These are phyloP conservation scores for Stephania japonica DNA, from an alignment of 164 flowering plant species.

Conservation along the genomic window DNA sequence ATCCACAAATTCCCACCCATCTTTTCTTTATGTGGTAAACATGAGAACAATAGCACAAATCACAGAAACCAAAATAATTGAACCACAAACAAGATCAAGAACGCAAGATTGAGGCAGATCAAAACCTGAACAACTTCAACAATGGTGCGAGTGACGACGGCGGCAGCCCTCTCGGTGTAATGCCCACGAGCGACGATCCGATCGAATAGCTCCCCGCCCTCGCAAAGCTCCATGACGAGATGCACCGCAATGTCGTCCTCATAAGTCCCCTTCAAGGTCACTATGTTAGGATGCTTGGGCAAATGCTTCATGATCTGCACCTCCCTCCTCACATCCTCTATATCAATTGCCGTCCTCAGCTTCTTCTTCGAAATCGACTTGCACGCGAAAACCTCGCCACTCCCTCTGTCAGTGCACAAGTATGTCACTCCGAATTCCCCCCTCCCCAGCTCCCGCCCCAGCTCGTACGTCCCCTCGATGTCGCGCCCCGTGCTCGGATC, in stretches of 20 bases:
- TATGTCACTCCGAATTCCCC: slow-evolving; percentile 86
- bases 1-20: neutral
- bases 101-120: neutral
- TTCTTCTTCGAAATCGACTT: slow-evolving; percentile 90
- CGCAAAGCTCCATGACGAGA: slow-evolving; percentile 88
- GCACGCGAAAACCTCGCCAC: slow-evolving; percentile 57
- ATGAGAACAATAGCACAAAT: neutral
- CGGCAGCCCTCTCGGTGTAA: slow-evolving; percentile 91
- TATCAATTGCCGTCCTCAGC: slow-evolving; percentile 62
- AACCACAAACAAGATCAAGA: neutral
- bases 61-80: neutral
- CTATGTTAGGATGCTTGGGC: slow-evolving; percentile 73
- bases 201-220: slow-evolving; percentile 88
- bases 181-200: slow-evolving; percentile 84
- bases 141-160: slow-evolving; percentile 64
- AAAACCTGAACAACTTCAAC: slow-evolving; percentile 83
- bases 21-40: neutral
- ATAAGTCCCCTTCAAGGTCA: slow-evolving; percentile 66
- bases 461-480: slow-evolving; percentile 50
- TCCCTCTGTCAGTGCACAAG: slow-evolving; percentile 55
- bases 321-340: slow-evolving; percentile 85
- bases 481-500: slow-evolving; percentile 57
- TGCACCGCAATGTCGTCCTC: slow-evolving; percentile 88
- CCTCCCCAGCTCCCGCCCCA: slow-evolving; percentile 76
- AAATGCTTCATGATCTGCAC: slow-evolving; percentile 80